A percentile compares a stretch with the other conserved stretches of the same genome.
phyloP scores from a whole-genome alignment of 2,329 filamentous ascomycete genomes.

The Fusarium guadeloupense region DNA sequence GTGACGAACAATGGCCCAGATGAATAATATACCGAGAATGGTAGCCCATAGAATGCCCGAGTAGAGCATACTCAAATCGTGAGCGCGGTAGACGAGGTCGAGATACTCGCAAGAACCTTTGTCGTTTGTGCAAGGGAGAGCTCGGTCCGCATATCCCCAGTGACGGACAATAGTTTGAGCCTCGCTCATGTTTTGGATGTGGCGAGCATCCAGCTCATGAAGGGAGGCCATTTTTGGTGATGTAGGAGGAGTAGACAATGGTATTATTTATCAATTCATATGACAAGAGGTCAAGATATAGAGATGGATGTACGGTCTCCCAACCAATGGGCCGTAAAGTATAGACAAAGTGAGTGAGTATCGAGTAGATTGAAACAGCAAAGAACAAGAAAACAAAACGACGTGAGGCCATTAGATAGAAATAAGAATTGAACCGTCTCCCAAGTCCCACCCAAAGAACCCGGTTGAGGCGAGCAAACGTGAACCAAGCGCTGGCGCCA shows the following conservation, averaged over 20 bases:
- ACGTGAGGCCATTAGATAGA: conserved; percentile 35
- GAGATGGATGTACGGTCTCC: conserved; percentile 4
- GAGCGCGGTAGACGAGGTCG: conserved; percentile 59
- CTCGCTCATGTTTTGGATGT: conserved; percentile 55
- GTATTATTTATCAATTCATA: background rate
- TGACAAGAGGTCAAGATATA: background rate
- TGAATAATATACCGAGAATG: conserved; percentile 54
- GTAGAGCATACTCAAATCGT: conserved; percentile 62
- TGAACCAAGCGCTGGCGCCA: conserved; percentile 2
- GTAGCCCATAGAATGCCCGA: conserved; percentile 60
- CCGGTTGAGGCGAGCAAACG: conserved; percentile 2
- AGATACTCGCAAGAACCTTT: conserved; percentile 60
- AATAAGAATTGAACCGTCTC: conserved; percentile 35
- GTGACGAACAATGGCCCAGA: conserved; percentile 50
- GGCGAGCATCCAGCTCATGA: conserved; percentile 42
- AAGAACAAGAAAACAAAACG: conserved; percentile 7
- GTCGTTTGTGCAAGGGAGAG: conserved; percentile 57
- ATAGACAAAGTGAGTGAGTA: conserved; percentile 9
- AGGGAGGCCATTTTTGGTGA: conserved; percentile 27
- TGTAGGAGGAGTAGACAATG: background rate
- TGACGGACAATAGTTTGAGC: conserved; percentile 51
- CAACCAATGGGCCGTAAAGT: conserved; percentile 3
- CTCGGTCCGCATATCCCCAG: conserved; percentile 59
- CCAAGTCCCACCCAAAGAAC: conserved; percentile 24
- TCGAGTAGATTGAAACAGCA: background rate